Evolutionary conservation across 1,284 basidiomycete genomes (phyloP), one percentile per base, ranked within the genome.

Genomic region (Phylloporus sp.): DNA sequence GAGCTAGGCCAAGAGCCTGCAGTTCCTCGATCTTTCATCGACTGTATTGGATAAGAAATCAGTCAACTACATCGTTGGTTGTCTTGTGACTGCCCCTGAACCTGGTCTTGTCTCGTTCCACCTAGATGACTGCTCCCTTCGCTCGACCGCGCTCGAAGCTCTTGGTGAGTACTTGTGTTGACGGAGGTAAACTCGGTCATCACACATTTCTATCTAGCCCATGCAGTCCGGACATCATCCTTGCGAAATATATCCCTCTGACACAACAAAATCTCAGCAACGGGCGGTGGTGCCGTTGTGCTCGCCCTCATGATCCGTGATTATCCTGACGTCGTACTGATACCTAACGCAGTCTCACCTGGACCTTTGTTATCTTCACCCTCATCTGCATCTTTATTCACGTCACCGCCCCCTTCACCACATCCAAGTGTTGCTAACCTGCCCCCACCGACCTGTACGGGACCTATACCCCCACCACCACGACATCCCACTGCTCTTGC

Each of bases 301-400:
- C 85, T 98, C n/a, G 95, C 96, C 0, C 86, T 97, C 62, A 97
- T 98, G 94, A 95, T 98, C 70, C 90, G 94, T 66, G 96, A 98
- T 80, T 98, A 97, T 76, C 94, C 94, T 5, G 94, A 96, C 73
- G 85, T 89, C 60, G 84, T 90, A 59, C 85, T 88, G n/a, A 62
- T 49, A 1, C 35, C 70, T 3, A 29, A 43, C 4, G 20, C 65
- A 17, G 17, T 47, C 43, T 39, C 27, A 11, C 66, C 72, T 5
- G 19, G 35, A 4, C 69, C 49, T 27, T 63, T 72, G 35, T 64
- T 73, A 17, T 73, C 79, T 11, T 52, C 69, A 27, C 59, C 69
- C 0, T 71, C 73, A 27, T 64, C 75, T 10, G 25, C 55, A 10
- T 68, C 72, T 10, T 65, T 69, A 8, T 72, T 78, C 32, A 68